Evolutionary conservation across 306 rosid genomes (phyloP).

Genomic region (Trifolium pratense): DNA sequence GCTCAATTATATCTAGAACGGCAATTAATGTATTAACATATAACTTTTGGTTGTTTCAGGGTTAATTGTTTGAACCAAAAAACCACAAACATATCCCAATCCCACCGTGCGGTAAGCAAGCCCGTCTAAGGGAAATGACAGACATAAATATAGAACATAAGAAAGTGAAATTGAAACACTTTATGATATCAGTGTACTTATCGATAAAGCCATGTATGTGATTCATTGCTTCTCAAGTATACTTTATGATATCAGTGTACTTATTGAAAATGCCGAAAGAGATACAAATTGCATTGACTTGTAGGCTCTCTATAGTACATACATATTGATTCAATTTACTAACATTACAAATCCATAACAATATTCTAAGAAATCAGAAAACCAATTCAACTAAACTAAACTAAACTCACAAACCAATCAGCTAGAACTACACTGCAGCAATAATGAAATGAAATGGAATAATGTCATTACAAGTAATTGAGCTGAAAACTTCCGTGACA

Average conservation of each 20-base stretch:
- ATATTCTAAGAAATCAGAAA: conserved; percentile 28
- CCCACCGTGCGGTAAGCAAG: background rate
- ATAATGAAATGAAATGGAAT: background rate
- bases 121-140: background rate
- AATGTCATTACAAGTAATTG: background rate
- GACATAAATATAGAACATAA: background rate
- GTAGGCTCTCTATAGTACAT: background rate
- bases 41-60: background rate
- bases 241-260: background rate
- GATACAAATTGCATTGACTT: background rate
- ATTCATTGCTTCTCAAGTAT: too few species aligned
- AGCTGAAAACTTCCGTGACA: background rate
- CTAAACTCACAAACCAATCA: background rate
- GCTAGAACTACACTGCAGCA: background rate
- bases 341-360: conserved; percentile 13
- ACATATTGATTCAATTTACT: background rate
- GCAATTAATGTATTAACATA: background rate
- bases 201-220: background rate
- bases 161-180: background rate
- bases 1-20: background rate
- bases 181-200: too few species aligned
- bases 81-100: conserved; percentile 12
- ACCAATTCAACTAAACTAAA: background rate
- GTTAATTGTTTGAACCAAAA: conserved; percentile 2
- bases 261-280: background rate